Base-by-base conservation (phyloP, 2,329 filamentous ascomycete genomes). In the Simplicillium aogashimaense region DNA sequence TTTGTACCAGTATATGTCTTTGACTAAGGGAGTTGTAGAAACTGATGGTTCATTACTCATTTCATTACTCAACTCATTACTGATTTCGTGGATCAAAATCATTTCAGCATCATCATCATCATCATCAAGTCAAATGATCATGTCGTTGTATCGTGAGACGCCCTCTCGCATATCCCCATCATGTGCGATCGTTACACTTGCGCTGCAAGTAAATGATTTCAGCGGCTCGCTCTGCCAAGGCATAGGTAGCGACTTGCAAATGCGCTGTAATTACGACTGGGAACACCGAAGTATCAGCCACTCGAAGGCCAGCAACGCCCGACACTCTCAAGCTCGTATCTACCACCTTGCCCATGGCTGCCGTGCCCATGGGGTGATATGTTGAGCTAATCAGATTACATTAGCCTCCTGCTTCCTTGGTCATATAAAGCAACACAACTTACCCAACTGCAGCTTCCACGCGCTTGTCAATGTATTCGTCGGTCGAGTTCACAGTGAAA, bases 181-280 rank as follows among this genome's bases (percentile, higher is more conserved):
- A 33, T 33, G 31, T 5, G 5, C 31, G 6, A 33, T 33, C 31
- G 15, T 14, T 33, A 16, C 40, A 42, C 30, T 39, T 35, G 25
- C 40, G 40, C 10, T 39, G 29, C 2, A 13, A 30, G 18, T 29
- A 42, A 13, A 78, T 78, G 10, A 69, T 69, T 50, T 74, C 74
- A 2, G 73, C 72, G 1, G 75, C 74, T 56, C 78, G 78, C 56
- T 78, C 75, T 5, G 66, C 67, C 18, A 76, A 57, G 51, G 77
- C 74, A 47, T 74, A 76, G 0, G 67, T 67, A 1, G 73, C 65
- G 1, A 70, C 52, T 4, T 66, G 63, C 18, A 69, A 64, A 48
- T 72, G 76, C 7, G 37, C 43, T 2, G 46, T 41, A 11, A 59
- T 53, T 3, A 54, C 42, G 16, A 53, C 43, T 2, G 61, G 60